Conservation (phyloP, 1,284 basidiomycete species). For the Agaricales sp. region DNA sequence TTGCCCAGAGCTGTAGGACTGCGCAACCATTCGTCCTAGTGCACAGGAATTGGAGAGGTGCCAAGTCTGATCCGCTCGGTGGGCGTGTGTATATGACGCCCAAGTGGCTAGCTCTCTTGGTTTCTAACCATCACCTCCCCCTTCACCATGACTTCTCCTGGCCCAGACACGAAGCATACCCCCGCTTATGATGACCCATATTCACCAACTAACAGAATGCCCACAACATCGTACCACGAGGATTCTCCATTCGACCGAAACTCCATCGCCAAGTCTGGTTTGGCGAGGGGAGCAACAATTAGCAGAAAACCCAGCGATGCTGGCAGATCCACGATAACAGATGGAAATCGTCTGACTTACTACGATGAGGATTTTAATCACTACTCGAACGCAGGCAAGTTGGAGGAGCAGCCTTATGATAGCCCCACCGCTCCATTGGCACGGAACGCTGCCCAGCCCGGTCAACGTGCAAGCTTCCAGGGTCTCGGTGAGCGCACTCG, state of each 20-base stretch:
- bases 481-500: slow-evolving; percentile 42
- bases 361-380: slow-evolving; percentile 8
- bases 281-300: not conserved
- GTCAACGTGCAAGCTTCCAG: slow-evolving; percentile 29
- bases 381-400: slow-evolving; percentile 3
- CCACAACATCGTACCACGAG: not conserved
- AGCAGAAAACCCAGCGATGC: slow-evolving; percentile 2
- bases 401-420: slow-evolving; percentile 13
- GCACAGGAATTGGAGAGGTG: too few species aligned
- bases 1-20: not conserved
- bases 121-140: not conserved
- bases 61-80: too few species aligned
- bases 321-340: not conserved
- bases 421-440: slow-evolving; percentile 35
- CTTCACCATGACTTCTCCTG: not conserved
- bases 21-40: too few species aligned
- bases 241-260: not conserved
- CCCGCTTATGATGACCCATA: not conserved
- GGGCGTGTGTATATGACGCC: too few species aligned
- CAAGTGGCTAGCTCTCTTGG: too few species aligned
- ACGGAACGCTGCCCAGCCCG: slow-evolving; percentile 31
- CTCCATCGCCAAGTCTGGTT: not conserved
- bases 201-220: not conserved
- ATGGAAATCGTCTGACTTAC: not conserved
- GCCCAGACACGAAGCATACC: not conserved